Percentiles rank a stretch among this genome's conserved stretches.
phyloP scores from a whole-genome alignment of 2,329 filamentous ascomycete genomes.

The Fusarium agapanthi region DNA sequence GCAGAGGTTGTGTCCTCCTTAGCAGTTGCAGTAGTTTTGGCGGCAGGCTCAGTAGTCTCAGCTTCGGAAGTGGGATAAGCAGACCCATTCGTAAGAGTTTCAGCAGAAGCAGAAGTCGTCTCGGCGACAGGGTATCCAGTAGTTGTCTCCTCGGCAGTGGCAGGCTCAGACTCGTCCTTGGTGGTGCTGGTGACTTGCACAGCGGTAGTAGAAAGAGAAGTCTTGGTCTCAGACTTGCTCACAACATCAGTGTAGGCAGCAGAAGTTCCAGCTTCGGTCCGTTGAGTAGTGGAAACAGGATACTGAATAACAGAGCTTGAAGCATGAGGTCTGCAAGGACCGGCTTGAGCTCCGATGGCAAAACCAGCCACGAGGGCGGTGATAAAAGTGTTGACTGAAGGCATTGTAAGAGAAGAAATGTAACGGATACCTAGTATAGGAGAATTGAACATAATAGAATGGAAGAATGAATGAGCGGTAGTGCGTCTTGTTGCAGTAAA shows the following conservation, averaged over 20 bases:
- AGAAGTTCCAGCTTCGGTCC: background rate
- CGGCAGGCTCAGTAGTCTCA: background rate
- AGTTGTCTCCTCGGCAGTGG: background rate
- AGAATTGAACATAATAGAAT: conserved; percentile 2
- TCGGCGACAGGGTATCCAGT: background rate
- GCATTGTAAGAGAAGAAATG: conserved; percentile 11
- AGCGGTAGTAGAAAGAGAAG: background rate
- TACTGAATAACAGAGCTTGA: conserved; percentile 3
- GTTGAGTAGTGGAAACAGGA: background rate
- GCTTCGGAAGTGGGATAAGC: background rate
- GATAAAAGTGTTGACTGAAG: conserved; percentile 19
- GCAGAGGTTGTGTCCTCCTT: background rate
- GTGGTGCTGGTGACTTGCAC: conserved; percentile 1
- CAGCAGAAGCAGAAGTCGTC: background rate
- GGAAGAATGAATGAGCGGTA: background rate
- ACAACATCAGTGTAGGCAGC: background rate
- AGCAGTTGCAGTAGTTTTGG: background rate
- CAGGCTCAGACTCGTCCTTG: conserved; percentile 1
- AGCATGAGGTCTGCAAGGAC: conserved; percentile 28
- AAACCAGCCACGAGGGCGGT: conserved; percentile 26
- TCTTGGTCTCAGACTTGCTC: background rate
- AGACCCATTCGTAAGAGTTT: background rate
- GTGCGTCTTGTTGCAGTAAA: conserved; percentile 11
- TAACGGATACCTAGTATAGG: background rate
- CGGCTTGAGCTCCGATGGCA: conserved; percentile 19